Conservation (phyloP, 2,329 filamentous ascomycete species). For the Stagonosporopsis vannaccii region DNA sequence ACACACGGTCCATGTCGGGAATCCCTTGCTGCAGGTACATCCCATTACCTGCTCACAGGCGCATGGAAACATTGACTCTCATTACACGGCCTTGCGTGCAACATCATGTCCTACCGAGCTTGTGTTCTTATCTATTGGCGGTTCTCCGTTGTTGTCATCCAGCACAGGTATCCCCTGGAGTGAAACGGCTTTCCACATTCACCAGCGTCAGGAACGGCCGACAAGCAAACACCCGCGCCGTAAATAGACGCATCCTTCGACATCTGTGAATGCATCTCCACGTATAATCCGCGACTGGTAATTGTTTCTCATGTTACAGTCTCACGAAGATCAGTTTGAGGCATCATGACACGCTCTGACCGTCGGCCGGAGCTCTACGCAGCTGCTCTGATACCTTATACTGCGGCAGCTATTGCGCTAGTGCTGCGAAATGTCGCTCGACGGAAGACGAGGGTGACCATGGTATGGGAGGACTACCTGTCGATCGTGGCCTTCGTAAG, state of each 20-base stretch:
- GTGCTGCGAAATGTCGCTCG: slow-evolving; percentile 26
- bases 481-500: slow-evolving; percentile 32
- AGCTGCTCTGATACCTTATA: slow-evolving; percentile 29
- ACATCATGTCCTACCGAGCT: slow-evolving; percentile 11
- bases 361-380: slow-evolving; percentile 29
- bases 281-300: slow-evolving; percentile 16
- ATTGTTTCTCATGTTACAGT: slow-evolving; percentile 18
- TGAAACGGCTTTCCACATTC: slow-evolving; percentile 4
- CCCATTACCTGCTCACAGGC: slow-evolving; percentile 6
- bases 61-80: slow-evolving; percentile 14
- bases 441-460: slow-evolving; percentile 18
- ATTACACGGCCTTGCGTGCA: slow-evolving; percentile 17
- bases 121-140: slow-evolving; percentile 17
- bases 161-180: slow-evolving; percentile 3
- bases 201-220: slow-evolving; percentile 1
- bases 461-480: slow-evolving; percentile 34
- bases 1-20: slow-evolving; percentile 8
- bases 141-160: background rate
- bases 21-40: slow-evolving; percentile 20
- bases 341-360: slow-evolving; percentile 22
- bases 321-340: slow-evolving; percentile 6
- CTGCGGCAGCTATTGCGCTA: slow-evolving; percentile 28
- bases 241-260: slow-evolving; percentile 9
- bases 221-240: slow-evolving; percentile 12
- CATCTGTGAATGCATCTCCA: slow-evolving; percentile 11